Percentiles rank a stretch among this genome's conserved stretches.
These are phyloP conservation scores for Pseudogymnoascus pannorum DNA, from an alignment of 2,329 filamentous ascomycete species.

Conservation along the genomic window DNA sequence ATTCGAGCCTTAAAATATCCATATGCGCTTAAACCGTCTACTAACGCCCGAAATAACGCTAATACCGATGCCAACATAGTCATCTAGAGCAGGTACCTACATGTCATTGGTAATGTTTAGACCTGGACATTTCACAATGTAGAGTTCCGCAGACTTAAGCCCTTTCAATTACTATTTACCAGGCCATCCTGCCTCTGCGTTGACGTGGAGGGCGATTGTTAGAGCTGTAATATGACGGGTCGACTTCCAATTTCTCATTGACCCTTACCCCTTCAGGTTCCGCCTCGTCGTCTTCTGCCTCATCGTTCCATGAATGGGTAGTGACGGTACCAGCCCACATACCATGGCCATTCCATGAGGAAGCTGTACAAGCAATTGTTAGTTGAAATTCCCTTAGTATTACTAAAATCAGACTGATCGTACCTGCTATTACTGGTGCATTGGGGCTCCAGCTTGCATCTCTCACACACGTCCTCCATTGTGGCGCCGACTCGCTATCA, in stretches of 20 bases:
- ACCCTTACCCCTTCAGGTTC: slow-evolving; percentile 37
- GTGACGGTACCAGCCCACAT: slow-evolving; percentile 58
- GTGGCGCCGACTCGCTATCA: slow-evolving; percentile 10
- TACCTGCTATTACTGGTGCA: slow-evolving; percentile 52
- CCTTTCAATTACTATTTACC: background rate
- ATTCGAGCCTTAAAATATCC: background rate
- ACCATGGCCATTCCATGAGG: slow-evolving; percentile 63
- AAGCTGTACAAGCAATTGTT: slow-evolving; percentile 37
- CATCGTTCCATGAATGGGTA: slow-evolving; percentile 61
- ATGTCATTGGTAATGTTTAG: background rate
- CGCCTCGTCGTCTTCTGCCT: slow-evolving; percentile 48
- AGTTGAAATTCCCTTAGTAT: slow-evolving; percentile 6
- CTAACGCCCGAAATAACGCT: background rate
- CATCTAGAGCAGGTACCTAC: background rate
- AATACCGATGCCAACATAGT: background rate
- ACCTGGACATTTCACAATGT: background rate
- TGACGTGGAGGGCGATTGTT: background rate
- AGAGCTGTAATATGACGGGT: slow-evolving; percentile 16
- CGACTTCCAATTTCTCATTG: slow-evolving; percentile 33
- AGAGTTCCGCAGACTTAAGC: background rate
- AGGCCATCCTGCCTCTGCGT: slow-evolving; percentile 1
- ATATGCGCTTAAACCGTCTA: background rate
- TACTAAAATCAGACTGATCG: slow-evolving; percentile 9
- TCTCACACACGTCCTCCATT: slow-evolving; percentile 61
- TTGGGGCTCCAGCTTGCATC: slow-evolving; percentile 68